A percentile compares a stretch with the other conserved stretches of the same genome.
These are phyloP conservation scores for Epichloe gansuensis DNA, from an alignment of 2,329 filamentous ascomycete genomes.

Conservation along the genomic window DNA sequence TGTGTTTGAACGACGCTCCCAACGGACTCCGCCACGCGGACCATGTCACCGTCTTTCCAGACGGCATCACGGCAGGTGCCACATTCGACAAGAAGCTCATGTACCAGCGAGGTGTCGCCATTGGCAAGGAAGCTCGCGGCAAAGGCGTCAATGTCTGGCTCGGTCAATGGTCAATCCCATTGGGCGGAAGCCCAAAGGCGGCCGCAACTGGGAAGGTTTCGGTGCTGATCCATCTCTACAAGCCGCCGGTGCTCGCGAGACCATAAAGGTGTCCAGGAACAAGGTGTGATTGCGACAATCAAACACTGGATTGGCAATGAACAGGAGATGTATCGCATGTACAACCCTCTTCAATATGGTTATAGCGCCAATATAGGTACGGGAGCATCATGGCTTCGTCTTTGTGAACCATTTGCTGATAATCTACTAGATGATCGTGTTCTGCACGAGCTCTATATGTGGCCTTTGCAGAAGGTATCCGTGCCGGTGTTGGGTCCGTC, in stretches of 20 bases:
- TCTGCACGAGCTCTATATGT: slow-evolving; percentile 65
- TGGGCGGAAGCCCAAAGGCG: slow-evolving; percentile 59
- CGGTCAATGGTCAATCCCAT: slow-evolving; percentile 57
- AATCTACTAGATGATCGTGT: slow-evolving; percentile 48
- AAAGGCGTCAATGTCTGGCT: slow-evolving; percentile 64
- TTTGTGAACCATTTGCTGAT: not conserved
- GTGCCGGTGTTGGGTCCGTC: slow-evolving; percentile 67
- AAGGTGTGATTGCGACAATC: slow-evolving; percentile 44
- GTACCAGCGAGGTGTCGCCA: slow-evolving; percentile 52
- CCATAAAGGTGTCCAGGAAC: slow-evolving; percentile 58
- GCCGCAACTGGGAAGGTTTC: slow-evolving; percentile 67
- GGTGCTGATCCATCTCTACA: slow-evolving; percentile 61
- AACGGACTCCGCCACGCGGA: slow-evolving; percentile 62
- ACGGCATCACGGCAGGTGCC: slow-evolving; percentile 65
- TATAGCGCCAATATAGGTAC: slow-evolving; percentile 66
- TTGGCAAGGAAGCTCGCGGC: slow-evolving; percentile 59
- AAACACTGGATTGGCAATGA: slow-evolving; percentile 46
- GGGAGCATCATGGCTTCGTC: not conserved
- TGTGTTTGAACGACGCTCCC: slow-evolving; percentile 62
- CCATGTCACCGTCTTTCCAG: slow-evolving; percentile 64
- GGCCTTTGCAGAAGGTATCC: slow-evolving; percentile 74
- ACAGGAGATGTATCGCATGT: slow-evolving; percentile 54
- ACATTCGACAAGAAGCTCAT: slow-evolving; percentile 65
- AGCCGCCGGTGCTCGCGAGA: slow-evolving; percentile 64
- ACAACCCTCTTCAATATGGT: slow-evolving; percentile 35